Percentiles rank a stretch among this genome's conserved stretches.
Conservation (phyloP, 1,284 basidiomycete species). For the Ceratobasidium papillatum region DNA sequence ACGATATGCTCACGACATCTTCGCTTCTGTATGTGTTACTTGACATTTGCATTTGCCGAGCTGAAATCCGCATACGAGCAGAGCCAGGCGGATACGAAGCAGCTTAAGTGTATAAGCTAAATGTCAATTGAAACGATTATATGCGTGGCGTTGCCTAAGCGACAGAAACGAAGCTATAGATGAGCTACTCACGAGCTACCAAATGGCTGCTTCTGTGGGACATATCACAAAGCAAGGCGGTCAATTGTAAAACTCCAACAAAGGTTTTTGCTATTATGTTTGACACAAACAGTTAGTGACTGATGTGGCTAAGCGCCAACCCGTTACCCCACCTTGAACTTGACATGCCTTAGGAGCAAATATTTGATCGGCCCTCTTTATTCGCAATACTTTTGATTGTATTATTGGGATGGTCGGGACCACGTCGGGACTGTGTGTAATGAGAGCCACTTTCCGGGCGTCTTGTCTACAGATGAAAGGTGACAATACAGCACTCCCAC, state of each 20-base stretch:
- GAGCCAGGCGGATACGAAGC: no score
- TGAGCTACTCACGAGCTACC: no score
- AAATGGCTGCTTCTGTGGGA: neutral
- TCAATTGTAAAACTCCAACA: neutral
- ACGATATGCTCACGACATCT: no score
- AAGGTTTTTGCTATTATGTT: neutral
- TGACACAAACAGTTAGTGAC: neutral
- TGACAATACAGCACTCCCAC: conserved; percentile 62
- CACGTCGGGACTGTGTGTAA: conserved; percentile 68
- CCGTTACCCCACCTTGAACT: no score
- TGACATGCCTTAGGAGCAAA: conserved; percentile 46
- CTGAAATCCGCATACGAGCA: no score
- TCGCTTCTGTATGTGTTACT: no score
- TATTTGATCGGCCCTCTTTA: conserved; percentile 51
- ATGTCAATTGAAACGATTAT: no score
- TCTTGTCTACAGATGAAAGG: conserved; percentile 51
- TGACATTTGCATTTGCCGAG: no score
- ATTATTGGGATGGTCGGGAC: conserved; percentile 61
- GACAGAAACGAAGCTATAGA: neutral
- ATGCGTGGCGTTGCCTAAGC: no score
- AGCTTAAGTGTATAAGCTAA: no score
- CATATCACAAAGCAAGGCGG: neutral
- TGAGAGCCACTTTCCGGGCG: conserved; percentile 72
- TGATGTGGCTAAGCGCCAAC: neutral
- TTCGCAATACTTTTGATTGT: conserved; percentile 64